Conservation (phyloP, 2,329 filamentous ascomycete species). For the Beauveria sp. region DNA sequence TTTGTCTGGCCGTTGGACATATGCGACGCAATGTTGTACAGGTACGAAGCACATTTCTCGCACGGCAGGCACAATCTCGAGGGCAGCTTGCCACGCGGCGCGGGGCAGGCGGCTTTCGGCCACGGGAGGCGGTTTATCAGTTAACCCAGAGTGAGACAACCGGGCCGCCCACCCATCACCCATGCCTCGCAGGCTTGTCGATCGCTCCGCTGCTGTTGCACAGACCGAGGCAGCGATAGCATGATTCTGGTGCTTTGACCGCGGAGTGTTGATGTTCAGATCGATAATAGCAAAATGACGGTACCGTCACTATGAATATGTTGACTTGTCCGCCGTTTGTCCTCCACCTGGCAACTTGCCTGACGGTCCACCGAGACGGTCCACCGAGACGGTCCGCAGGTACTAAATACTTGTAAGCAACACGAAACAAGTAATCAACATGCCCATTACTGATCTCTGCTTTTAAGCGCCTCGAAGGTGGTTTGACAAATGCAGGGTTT, state of each 20-base stretch:
- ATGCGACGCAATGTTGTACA: not conserved
- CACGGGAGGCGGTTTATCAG: not conserved
- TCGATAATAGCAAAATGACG: not conserved
- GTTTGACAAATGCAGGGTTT: not conserved
- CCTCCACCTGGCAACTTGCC: too few species aligned
- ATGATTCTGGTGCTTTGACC: not conserved
- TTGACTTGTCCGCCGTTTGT: too few species aligned
- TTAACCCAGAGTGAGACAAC: not conserved
- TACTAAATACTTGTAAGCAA: too few species aligned
- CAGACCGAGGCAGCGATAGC: not conserved
- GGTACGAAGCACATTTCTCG: not conserved
- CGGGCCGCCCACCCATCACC: not conserved
- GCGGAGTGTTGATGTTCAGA: not conserved
- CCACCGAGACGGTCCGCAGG: too few species aligned
- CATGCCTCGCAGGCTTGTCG: not conserved
- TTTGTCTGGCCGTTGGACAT: too few species aligned
- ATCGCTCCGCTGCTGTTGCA: constrained; percentile 3
- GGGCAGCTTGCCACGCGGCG: not conserved
- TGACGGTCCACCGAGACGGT: too few species aligned
- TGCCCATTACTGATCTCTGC: not conserved
- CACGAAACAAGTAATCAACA: too few species aligned
- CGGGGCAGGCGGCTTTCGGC: constrained; percentile 3
- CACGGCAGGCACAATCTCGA: not conserved
- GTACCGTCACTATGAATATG: too few species aligned
- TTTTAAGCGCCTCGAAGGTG: not conserved